Evolutionary conservation across 2,329 filamentous ascomycete species (phyloP).

Genomic region (Aspergillus transmontanensis): DNA sequence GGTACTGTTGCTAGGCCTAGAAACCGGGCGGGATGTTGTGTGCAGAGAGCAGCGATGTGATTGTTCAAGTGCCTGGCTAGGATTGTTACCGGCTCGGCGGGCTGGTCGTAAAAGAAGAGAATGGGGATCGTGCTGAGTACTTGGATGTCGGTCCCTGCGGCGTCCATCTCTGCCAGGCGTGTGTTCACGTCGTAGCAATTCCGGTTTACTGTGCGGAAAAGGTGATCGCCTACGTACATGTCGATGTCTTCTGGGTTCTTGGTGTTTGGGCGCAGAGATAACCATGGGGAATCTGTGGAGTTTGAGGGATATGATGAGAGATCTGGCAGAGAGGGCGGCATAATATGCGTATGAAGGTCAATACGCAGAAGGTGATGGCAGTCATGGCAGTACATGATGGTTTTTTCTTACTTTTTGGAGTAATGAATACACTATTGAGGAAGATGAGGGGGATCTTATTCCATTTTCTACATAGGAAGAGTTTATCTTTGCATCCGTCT

Average conservation of each 20-base stretch:
- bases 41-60: constrained; percentile 20
- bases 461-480: neutral
- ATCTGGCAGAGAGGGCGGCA: constrained; percentile 21
- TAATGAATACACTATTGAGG: neutral
- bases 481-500: neutral
- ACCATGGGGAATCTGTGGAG: constrained; percentile 13
- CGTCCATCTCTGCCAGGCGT: constrained; percentile 20
- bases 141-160: constrained; percentile 15
- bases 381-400: constrained; percentile 10
- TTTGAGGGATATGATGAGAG: constrained; percentile 14
- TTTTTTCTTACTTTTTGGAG: neutral
- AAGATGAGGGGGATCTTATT: neutral
- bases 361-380: constrained; percentile 16
- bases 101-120: constrained; percentile 23
- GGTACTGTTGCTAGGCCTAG: constrained; percentile 22
- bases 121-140: constrained; percentile 22
- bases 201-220: constrained; percentile 21
- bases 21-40: constrained; percentile 14
- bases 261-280: constrained; percentile 15
- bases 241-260: constrained; percentile 9
- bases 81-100: constrained; percentile 11
- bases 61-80: constrained; percentile 18
- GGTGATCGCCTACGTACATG: constrained; percentile 19
- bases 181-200: constrained; percentile 21
- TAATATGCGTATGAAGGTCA: constrained; percentile 25